Evolutionary conservation across 2,329 filamentous ascomycete species (phyloP).

Genomic region (Botrytis paeoniae): DNA sequence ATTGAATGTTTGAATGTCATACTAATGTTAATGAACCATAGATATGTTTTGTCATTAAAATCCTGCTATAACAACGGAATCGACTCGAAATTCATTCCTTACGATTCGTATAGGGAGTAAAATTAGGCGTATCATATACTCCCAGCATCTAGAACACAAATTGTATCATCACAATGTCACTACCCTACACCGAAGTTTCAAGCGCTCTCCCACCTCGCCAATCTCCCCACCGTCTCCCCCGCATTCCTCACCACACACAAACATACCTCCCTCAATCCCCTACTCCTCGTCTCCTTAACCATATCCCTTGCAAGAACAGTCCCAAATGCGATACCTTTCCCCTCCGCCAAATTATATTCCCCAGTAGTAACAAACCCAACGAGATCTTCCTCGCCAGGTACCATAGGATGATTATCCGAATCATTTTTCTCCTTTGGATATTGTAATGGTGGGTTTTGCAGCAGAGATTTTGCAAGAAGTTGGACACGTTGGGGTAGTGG

Average conservation of each 20-base stretch:
- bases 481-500: conserved; percentile 38
- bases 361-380: conserved; percentile 90
- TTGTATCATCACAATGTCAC: neutral
- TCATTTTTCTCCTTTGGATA: conserved; percentile 38
- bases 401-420: conserved; percentile 54
- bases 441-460: conserved; percentile 42
- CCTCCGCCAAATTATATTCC: conserved; percentile 74
- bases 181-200: neutral
- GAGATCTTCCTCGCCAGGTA: conserved; percentile 73
- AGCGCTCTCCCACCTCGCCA: conserved; percentile 69
- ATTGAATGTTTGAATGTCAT: neutral
- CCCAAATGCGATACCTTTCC: conserved; percentile 72
- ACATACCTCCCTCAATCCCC: conserved; percentile 43
- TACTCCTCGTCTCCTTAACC: conserved; percentile 40
- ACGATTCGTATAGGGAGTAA: neutral
- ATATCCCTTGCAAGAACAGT: conserved; percentile 62
- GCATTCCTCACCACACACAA: conserved; percentile 80
- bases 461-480: conserved; percentile 48
- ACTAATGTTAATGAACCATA: neutral
- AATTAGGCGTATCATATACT: neutral
- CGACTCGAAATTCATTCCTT: neutral
- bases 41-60: neutral
- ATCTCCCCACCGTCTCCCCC: conserved; percentile 73
- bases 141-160: too few relatives aligned
- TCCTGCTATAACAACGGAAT: neutral